Evolutionary conservation across 139 green algal genomes (phyloP), one percentile per base, ranked within the genome.

Genomic region (Pleodorina starrii): DNA sequence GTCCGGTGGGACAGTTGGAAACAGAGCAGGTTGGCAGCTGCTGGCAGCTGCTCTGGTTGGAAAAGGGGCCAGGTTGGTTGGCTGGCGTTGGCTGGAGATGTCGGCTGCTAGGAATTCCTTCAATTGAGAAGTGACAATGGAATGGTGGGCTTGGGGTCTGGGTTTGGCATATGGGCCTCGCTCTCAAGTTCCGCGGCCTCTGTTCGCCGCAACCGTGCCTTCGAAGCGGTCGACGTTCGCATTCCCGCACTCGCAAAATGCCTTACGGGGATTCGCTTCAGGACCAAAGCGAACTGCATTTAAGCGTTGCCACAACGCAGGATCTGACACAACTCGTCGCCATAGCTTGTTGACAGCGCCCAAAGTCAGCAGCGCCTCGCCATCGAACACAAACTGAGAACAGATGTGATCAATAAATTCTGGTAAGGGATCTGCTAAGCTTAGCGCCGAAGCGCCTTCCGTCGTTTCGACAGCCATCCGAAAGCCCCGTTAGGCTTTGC

Each of bases 341-440:
- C 77, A 85, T 0, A 10, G 38, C 1, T 1, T 51, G 36, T 72
- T 85, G 0, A 38, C 23, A 5, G 38, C 35, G 7, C 77, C 77
- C 10, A 85, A 50, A 0, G 35, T 14, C 35, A 85, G 36, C 36
- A 85, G 51, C 35, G 77, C 50, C 0, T 7, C 4, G 1, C 77
- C 77, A 36, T 85, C 77, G 35, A 85, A 85, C 21, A 72, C 35
- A 6, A 73, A 51, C 17, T 85, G 51, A 21, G 6, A 29, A n/a
- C 77, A 85, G 2, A 85, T 63, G 25, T 7, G 5, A 27, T 81
- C 73, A 42, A 21, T 43, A 43, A 81, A 23, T 7, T 81, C 73
- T 43, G 43, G 73, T 27, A 25, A 19, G 3, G 35, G 38, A 35
- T 78, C 71, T n/a, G 71, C 14, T 5, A 78, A 76, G n/a, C n/a